Evolutionary conservation across 164 flowering plant species (phyloP).

Genomic region (Taxillus chinensis): DNA sequence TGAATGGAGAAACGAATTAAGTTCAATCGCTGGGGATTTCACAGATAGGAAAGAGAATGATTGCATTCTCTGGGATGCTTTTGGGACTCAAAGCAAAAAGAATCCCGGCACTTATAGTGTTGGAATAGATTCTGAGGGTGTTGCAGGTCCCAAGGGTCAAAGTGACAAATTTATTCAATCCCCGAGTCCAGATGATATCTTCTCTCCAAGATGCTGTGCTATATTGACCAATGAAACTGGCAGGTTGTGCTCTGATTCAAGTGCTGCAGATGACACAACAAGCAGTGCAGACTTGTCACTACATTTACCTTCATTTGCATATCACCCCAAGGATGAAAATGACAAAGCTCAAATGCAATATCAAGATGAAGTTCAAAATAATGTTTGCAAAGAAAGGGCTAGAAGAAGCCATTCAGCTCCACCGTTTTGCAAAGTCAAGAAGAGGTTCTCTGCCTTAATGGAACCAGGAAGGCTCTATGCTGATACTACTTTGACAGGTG

Average conservation of each 20-base stretch:
- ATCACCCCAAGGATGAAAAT: slow-evolving; percentile 5
- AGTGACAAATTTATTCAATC: slow-evolving; percentile 6
- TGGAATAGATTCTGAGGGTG: slow-evolving; percentile 11
- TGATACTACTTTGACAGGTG: slow-evolving; percentile 20
- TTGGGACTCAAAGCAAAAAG: neutral
- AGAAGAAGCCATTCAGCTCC: slow-evolving; percentile 89
- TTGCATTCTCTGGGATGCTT: slow-evolving; percentile 12
- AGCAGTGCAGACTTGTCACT: slow-evolving; percentile 4
- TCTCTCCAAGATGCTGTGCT: slow-evolving; percentile 13
- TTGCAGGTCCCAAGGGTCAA: slow-evolving; percentile 11
- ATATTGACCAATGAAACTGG: slow-evolving; percentile 16
- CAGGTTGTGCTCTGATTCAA: slow-evolving; percentile 14
- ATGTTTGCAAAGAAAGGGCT: slow-evolving; percentile 14
- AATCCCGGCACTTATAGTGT: neutral
- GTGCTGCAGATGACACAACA: slow-evolving; percentile 1
- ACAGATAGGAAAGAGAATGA: slow-evolving; percentile 15
- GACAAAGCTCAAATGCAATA: slow-evolving; percentile 7
- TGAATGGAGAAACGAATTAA: slow-evolving; percentile 14
- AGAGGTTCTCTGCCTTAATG: slow-evolving; percentile 27
- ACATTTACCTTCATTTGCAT: slow-evolving; percentile 7
- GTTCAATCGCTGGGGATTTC: slow-evolving; percentile 12
- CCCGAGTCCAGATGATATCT: slow-evolving; percentile 6
- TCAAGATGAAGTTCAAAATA: slow-evolving; percentile 7
- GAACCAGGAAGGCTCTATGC: slow-evolving; percentile 10
- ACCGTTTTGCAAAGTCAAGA: slow-evolving; percentile 54